phyloP scores from a whole-genome alignment of 257 asterid genomes.

The Fraxinus cuspidata region DNA sequence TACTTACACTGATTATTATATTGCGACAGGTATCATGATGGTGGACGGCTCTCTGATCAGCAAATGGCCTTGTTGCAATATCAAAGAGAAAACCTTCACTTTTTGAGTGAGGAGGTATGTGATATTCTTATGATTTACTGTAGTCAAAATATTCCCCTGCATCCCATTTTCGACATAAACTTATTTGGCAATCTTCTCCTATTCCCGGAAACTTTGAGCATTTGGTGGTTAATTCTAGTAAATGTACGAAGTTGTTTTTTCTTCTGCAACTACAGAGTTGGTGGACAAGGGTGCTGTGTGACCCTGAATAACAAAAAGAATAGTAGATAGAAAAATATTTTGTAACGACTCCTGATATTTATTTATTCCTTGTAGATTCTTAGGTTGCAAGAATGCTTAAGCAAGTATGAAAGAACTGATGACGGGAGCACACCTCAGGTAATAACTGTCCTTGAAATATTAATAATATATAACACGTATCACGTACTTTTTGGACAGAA shows the following conservation, averaged over 20 bases:
- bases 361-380: conserved; percentile 67
- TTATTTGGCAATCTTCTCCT: not conserved
- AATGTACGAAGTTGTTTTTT: conserved; percentile 5
- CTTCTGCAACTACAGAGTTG: conserved; percentile 1
- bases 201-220: not conserved
- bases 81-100: conserved; percentile 98
- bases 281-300: conserved; percentile 19
- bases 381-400: conserved; percentile 82
- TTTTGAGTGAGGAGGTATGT: conserved; percentile 93
- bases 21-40: conserved; percentile 78
- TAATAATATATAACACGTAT: conserved; percentile 12
- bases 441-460: conserved; percentile 31
- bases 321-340: conserved; percentile 17
- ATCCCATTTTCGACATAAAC: conserved; percentile 11
- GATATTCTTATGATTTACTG: not conserved
- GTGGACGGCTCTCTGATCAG: conserved; percentile 96
- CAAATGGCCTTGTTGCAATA: conserved; percentile 98
- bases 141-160: conserved; percentile 15
- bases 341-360: conserved; percentile 22
- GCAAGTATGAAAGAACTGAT: conserved; percentile 85
- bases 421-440: conserved; percentile 97
- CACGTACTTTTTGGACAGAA: conserved; percentile 15
- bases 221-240: conserved; percentile 10
- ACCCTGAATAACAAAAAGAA: not conserved
- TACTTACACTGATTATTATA: conserved; percentile 9